Percentiles rank a stretch among this genome's conserved stretches.
Conservation (phyloP, 495 filamentous ascomycete genomes). For the Penicillium diatomitis region DNA sequence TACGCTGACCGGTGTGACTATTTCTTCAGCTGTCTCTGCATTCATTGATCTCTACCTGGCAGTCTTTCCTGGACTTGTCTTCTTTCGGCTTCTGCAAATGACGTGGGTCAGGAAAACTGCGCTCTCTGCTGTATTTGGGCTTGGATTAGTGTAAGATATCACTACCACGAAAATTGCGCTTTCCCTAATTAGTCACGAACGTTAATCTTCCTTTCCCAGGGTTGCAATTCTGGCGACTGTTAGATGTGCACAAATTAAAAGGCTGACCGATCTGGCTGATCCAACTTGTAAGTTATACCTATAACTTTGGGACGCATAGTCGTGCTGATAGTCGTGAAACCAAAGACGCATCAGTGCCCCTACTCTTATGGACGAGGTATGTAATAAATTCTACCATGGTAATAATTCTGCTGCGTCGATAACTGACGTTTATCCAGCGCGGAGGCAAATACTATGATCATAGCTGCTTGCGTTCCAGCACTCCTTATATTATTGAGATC, state of each 20-base stretch:
- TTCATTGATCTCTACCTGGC: conserved; percentile 27
- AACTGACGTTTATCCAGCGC: conserved; percentile 8
- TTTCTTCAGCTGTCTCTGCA: conserved; percentile 5
- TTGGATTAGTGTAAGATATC: conserved; percentile 1
- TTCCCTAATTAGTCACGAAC: not conserved
- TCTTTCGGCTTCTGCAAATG: conserved; percentile 27
- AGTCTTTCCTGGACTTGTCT: conserved; percentile 20
- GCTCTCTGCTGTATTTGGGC: conserved; percentile 21
- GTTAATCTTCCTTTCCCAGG: not conserved
- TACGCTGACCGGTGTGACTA: not conserved
- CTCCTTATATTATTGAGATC: conserved; percentile 8
- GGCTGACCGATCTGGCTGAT: conserved; percentile 10
- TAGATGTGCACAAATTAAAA: conserved; percentile 15
- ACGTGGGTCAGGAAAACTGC: conserved; percentile 25
- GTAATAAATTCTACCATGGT: not conserved
- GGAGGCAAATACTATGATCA: conserved; percentile 21
- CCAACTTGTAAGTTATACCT: conserved; percentile 10
- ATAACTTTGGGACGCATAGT: not conserved
- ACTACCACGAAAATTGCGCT: not conserved
- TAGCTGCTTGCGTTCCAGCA: conserved; percentile 21
- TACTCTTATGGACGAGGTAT: conserved; percentile 1
- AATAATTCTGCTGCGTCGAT: too few relatives aligned
- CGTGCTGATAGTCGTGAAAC: not conserved
- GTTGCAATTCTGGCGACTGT: conserved; percentile 13
- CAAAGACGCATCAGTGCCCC: not conserved